These are phyloP conservation scores for Colletotrichum caudatum DNA, from an alignment of 2,329 filamentous ascomycete species.

Conservation along the genomic window DNA sequence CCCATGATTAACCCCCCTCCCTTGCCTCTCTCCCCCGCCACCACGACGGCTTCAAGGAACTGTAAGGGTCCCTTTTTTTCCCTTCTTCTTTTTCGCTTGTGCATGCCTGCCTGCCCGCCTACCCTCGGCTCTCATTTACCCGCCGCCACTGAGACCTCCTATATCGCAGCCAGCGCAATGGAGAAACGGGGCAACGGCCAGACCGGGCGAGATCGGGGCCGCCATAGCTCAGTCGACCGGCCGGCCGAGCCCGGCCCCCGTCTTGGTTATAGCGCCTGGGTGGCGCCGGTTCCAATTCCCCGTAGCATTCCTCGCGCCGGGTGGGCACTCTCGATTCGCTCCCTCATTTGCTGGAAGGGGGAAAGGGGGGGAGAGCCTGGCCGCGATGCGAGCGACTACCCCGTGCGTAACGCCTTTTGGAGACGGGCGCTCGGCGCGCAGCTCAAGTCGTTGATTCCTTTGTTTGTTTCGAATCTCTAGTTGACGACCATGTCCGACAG, in stretches of 20 bases:
- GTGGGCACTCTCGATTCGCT: neutral
- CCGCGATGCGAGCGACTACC: neutral
- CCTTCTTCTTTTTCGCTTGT: neutral
- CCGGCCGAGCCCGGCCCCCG: conserved; percentile 11
- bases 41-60: conserved; percentile 12
- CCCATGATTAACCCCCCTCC: neutral
- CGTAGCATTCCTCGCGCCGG: conserved; percentile 12
- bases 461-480: conserved; percentile 5
- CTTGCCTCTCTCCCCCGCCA: neutral
- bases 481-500: neutral
- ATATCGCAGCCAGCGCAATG: neutral
- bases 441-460: neutral
- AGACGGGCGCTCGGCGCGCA: neutral
- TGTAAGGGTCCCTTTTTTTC: neutral
- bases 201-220: conserved; percentile 22
- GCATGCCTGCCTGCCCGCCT: no score
- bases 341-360: neutral
- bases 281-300: conserved; percentile 11
- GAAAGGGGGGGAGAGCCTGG: neutral
- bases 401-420: neutral
- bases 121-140: neutral
- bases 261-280: conserved; percentile 1
- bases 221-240: conserved; percentile 9
- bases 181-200: conserved; percentile 1
- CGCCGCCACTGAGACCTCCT: conserved; percentile 7